Evolutionary conservation across 495 filamentous ascomycete species (phyloP).

Genomic region (Parathielavia appendiculata): DNA sequence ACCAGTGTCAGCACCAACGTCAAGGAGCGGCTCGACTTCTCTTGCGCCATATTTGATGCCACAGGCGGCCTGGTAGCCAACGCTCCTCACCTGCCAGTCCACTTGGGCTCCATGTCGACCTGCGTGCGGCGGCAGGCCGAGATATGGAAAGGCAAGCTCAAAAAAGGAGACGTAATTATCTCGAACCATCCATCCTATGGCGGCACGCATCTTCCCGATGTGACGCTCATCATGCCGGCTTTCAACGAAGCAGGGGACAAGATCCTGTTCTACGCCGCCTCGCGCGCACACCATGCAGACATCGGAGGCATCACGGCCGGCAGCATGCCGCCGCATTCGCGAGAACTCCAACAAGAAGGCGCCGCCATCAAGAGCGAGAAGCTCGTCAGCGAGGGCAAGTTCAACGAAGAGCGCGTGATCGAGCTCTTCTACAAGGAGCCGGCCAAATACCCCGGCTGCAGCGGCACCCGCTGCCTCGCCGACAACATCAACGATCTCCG

Average conservation of each 20-base stretch:
- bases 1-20: conserved; percentile 97
- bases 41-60: conserved; percentile 89
- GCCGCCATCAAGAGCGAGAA: conserved; percentile 92
- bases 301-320: conserved; percentile 95
- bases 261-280: conserved; percentile 96
- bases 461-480: conserved; percentile 80
- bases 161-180: conserved; percentile 88
- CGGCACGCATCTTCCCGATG: conserved; percentile 76
- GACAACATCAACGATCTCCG: conserved; percentile 97
- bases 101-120: conserved; percentile 88
- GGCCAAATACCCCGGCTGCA: conserved; percentile 78
- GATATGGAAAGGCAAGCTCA: conserved; percentile 86
- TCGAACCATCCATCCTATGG: conserved; percentile 95
- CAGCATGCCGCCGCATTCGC: conserved; percentile 93
- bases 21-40: conserved; percentile 95
- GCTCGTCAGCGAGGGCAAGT: conserved; percentile 81
- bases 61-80: conserved; percentile 92
- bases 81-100: conserved; percentile 89
- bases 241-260: conserved; percentile 70
- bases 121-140: conserved; percentile 89
- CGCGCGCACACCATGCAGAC: conserved; percentile 91
- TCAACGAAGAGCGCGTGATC: conserved; percentile 81
- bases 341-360: conserved; percentile 90
- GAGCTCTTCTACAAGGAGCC: conserved; percentile 81
- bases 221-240: conserved; percentile 90